phyloP scores from a whole-genome alignment of 2,329 filamentous ascomycete species.

The Lachnellula suecica region DNA sequence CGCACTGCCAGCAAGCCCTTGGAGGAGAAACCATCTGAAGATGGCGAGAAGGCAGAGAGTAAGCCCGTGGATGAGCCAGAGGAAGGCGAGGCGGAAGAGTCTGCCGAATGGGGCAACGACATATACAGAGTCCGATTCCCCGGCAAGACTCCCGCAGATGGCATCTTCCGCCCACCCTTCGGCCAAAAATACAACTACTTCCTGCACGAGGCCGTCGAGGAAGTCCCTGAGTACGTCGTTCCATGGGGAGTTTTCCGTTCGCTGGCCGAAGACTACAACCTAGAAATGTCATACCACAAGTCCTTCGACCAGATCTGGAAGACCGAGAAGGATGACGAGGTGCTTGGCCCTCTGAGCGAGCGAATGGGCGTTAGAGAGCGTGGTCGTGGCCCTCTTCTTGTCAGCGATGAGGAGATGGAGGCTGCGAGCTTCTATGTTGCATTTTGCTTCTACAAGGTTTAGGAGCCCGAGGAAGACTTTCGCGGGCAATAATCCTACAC shows the following conservation, averaged over 20 bases:
- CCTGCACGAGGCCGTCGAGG: constrained; percentile 92
- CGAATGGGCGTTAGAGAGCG: constrained; percentile 90
- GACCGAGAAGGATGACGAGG: constrained; percentile 80
- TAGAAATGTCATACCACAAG: constrained; percentile 93
- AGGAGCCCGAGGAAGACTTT: no score
- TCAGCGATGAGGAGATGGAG: constrained; percentile 87
- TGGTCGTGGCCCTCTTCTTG: constrained; percentile 61
- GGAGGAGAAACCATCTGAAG: constrained; percentile 35
- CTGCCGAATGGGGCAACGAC: constrained; percentile 85
- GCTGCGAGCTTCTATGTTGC: constrained; percentile 89
- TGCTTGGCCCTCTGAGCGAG: constrained; percentile 82
- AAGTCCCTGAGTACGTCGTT: constrained; percentile 95
- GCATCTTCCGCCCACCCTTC: constrained; percentile 89
- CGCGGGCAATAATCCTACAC: no score
- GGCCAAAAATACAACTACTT: constrained; percentile 99
- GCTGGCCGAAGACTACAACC: constrained; percentile 92
- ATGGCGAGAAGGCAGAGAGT: constrained; percentile 36
- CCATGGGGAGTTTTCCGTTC: constrained; percentile 98
- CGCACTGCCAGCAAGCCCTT: constrained; percentile 41
- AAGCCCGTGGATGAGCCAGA: constrained; percentile 45
- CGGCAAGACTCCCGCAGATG: constrained; percentile 77
- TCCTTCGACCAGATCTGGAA: constrained; percentile 90
- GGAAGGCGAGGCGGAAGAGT: constrained; percentile 62
- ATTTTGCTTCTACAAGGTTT: constrained; percentile 97
- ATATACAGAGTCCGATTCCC: constrained; percentile 92